Conservation (phyloP, 169 alveolate genomes). For the Cryptosporidium canis region DNA sequence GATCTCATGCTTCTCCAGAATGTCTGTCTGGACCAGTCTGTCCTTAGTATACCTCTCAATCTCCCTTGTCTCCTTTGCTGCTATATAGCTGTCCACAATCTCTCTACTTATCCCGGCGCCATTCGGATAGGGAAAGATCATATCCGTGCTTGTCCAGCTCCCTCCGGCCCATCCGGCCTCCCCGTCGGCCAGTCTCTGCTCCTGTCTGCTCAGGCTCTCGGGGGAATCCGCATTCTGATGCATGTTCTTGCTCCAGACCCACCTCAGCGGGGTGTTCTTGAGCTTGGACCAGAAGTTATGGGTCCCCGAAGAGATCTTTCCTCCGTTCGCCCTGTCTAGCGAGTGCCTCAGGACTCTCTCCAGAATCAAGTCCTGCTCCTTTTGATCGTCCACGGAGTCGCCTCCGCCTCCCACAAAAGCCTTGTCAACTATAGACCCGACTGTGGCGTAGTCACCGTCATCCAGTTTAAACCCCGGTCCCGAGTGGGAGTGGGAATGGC, state of each 20-base stretch:
- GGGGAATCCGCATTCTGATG: not conserved
- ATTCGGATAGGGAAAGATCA: constrained; percentile 49
- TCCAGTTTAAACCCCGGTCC: not conserved
- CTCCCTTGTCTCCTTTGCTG: constrained; percentile 3
- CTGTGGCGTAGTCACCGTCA: not conserved
- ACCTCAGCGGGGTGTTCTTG: constrained; percentile 37
- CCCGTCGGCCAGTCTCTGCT: not conserved
- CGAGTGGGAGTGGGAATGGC: not conserved
- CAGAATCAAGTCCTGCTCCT: not conserved
- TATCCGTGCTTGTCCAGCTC: not conserved
- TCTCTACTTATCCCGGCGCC: constrained; percentile 4
- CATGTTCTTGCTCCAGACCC: constrained; percentile 23
- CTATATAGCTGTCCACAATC: constrained; percentile 19
- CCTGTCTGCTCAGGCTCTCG: not conserved
- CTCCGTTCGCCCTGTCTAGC: not conserved
- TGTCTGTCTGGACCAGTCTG: not conserved
- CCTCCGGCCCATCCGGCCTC: not conserved
- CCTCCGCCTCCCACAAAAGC: not conserved
- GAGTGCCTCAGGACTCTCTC: not conserved
- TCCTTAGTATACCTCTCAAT: constrained; percentile 15
- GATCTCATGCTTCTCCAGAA: constrained; percentile 1
- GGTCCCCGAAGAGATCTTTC: not conserved
- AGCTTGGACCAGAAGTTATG: constrained; percentile 44
- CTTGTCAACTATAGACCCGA: not conserved
- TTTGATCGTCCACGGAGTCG: not conserved